These are phyloP conservation scores for Madurella mycetomatis DNA, from an alignment of 2,329 filamentous ascomycete species.

Conservation along the genomic window DNA sequence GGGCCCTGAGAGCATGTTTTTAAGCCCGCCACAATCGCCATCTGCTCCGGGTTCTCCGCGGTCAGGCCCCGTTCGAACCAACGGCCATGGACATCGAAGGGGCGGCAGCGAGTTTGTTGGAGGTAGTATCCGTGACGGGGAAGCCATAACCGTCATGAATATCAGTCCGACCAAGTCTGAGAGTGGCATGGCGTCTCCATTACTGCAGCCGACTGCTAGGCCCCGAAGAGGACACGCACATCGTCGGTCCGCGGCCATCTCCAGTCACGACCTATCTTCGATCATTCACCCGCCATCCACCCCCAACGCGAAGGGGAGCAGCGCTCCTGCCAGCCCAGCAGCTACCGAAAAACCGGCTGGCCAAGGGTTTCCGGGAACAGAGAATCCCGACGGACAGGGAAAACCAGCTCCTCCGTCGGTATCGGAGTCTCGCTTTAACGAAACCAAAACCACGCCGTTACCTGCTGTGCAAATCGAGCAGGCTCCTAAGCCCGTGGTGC, in stretches of 20 bases:
- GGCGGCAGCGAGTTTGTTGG: constrained; percentile 85
- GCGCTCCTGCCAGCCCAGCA: constrained; percentile 60
- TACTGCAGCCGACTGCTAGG: constrained; percentile 43
- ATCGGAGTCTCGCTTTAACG: background rate
- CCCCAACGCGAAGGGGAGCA: constrained; percentile 51
- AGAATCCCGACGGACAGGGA: constrained; percentile 8
- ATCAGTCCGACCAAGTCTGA: constrained; percentile 65
- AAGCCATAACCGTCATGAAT: constrained; percentile 58
- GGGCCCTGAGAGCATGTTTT: constrained; percentile 36
- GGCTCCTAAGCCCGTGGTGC: constrained; percentile 30
- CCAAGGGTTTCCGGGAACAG: constrained; percentile 24
- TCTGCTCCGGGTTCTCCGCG: constrained; percentile 49
- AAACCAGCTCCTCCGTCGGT: constrained; percentile 7
- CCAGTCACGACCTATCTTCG: constrained; percentile 69
- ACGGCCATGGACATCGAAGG: constrained; percentile 70
- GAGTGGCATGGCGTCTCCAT: constrained; percentile 53
- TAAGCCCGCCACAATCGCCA: constrained; percentile 54
- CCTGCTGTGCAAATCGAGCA: constrained; percentile 16
- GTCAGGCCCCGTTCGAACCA: constrained; percentile 48
- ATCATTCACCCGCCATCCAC: constrained; percentile 59
- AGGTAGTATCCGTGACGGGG: constrained; percentile 58
- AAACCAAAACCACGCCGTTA: constrained; percentile 12
- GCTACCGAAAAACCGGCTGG: constrained; percentile 36
- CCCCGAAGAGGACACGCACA: constrained; percentile 70
- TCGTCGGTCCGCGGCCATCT: constrained; percentile 76